These are phyloP conservation scores for Penicillium canescens DNA, from an alignment of 495 filamentous ascomycete genomes.

Conservation along the genomic window DNA sequence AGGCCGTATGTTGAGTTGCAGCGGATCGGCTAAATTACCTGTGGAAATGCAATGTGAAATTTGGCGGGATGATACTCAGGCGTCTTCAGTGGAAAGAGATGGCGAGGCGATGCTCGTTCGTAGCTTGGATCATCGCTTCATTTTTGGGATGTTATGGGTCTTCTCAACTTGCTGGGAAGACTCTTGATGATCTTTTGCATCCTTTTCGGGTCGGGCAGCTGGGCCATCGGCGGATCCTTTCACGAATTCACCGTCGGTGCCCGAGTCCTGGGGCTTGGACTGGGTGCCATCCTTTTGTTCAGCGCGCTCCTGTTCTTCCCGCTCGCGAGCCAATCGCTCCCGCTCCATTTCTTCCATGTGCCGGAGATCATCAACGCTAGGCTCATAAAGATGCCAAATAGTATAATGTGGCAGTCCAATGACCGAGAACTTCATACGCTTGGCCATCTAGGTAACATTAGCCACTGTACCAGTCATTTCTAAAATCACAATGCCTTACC, in stretches of 20 bases:
- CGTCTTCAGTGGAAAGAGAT: neutral
- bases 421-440: slow-evolving; percentile 93
- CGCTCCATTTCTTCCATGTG: slow-evolving; percentile 98
- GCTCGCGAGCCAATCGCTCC: slow-evolving; percentile 70
- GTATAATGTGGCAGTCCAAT: slow-evolving; percentile 97
- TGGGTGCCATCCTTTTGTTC: slow-evolving; percentile 35
- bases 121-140: neutral
- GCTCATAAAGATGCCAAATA: slow-evolving; percentile 99
- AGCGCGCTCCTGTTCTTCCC: slow-evolving; percentile 68
- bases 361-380: slow-evolving; percentile 91
- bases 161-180: neutral
- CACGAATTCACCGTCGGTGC: neutral
- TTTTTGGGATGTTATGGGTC: neutral
- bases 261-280: slow-evolving; percentile 3
- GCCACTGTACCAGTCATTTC: slow-evolving; percentile 8
- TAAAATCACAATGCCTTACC: slow-evolving; percentile 48
- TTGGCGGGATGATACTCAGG: neutral
- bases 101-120: neutral
- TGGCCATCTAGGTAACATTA: slow-evolving; percentile 78
- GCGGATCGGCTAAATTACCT: neutral
- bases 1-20: too few species aligned
- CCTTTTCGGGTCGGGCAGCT: slow-evolving; percentile 13
- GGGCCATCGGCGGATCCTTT: slow-evolving; percentile 20
- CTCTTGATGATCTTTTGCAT: slow-evolving; percentile 10
- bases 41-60: slow-evolving; percentile 3